Evolutionary conservation across 768 basidiomycete genomes (phyloP).

Genomic region (Xerocomus potaroensis): DNA sequence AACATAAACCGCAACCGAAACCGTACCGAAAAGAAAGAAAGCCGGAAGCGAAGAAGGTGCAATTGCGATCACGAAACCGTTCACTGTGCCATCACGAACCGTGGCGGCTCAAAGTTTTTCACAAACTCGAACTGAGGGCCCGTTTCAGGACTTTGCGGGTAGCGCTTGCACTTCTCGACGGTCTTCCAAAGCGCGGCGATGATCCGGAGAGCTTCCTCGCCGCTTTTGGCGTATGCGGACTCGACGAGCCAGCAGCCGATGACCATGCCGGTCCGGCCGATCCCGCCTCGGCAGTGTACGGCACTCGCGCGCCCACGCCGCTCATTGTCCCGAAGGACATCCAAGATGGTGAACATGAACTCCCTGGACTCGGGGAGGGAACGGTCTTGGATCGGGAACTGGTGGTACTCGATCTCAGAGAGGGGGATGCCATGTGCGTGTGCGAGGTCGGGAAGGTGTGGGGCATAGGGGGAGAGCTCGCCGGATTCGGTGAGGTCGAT

Average conservation of each 20-base stretch:
- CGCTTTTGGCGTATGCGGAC: conserved; percentile 55
- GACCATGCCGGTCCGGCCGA: conserved; percentile 61
- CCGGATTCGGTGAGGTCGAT: conserved; percentile 82
- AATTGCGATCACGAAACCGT: no score
- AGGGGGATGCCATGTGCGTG: conserved; percentile 51
- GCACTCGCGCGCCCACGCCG: conserved; percentile 56
- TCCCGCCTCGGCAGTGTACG: conserved; percentile 78
- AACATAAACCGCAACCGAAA: conserved; percentile 2
- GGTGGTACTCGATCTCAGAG: conserved; percentile 62
- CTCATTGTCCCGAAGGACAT: conserved; percentile 58
- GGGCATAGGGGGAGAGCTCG: conserved; percentile 64
- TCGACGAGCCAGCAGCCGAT: conserved; percentile 77
- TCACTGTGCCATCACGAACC: no score
- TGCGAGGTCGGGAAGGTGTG: conserved; percentile 52
- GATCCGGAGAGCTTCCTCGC: conserved; percentile 58
- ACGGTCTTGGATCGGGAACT: conserved; percentile 75
- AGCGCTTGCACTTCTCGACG: conserved; percentile 74
- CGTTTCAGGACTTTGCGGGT: conserved; percentile 75
- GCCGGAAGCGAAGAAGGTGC: background rate
- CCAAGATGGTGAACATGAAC: conserved; percentile 56
- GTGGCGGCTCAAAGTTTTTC: conserved; percentile 43
- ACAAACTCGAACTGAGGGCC: conserved; percentile 78
- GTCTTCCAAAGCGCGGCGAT: conserved; percentile 68
- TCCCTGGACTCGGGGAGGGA: conserved; percentile 56
- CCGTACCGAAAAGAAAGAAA: conserved; percentile 1